Base-by-base conservation (phyloP, 495 filamentous ascomycete species). In the Tuber borchii region DNA sequence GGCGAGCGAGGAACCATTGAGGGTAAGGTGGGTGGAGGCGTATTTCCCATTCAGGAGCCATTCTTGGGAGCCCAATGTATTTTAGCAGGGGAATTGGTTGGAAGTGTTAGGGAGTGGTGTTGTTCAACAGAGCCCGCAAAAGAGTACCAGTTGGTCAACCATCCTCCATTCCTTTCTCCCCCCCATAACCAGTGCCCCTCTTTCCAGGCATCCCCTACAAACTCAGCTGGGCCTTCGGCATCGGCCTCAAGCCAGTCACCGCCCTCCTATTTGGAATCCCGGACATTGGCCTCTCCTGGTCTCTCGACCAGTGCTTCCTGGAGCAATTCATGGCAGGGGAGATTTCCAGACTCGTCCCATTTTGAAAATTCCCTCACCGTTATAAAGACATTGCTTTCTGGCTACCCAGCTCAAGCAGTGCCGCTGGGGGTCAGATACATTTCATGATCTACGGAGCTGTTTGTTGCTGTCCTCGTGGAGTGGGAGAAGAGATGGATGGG, bases 231-330 rank as follows among this genome's bases (percentile, higher is more conserved):
- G 96, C 95, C 12, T 99, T 97, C 82, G 95, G 95, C 39, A 86
- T 97, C 22, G 95, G 95, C 16, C 87, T 99, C 37, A 96, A 99
- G 82, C 88, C 96, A 73, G 92, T 99, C 73, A 94, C 95, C 69
- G 98, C 98, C 96, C 87, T 99, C 42, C 88, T 99, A 9, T 99
- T 97, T 84, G 90, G 91, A 69, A 96, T 99, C 71, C 93, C 95
- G 0, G 95, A 99, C 80, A 99, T 99, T 77, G 90, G 95, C n/a
- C 90, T 98, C 14, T 98, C 98, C 86, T 99, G 95, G 95, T 95
- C 92, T 14, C 84, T 86, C 71, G 95, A 99, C 80, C 77, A 86
- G 78, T 88, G n/a, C n/a, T n/a, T n/a, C n/a, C n/a, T n/a, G n/a
- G n/a, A n/a, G n/a, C n/a, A n/a, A n/a, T n/a, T n/a, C n/a, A n/a